Percentiles rank a stretch among this genome's conserved stretches.
These are phyloP conservation scores for Hyparrhenia diplandra DNA, from an alignment of 176 grass and related monocot species.

Conservation along the genomic window DNA sequence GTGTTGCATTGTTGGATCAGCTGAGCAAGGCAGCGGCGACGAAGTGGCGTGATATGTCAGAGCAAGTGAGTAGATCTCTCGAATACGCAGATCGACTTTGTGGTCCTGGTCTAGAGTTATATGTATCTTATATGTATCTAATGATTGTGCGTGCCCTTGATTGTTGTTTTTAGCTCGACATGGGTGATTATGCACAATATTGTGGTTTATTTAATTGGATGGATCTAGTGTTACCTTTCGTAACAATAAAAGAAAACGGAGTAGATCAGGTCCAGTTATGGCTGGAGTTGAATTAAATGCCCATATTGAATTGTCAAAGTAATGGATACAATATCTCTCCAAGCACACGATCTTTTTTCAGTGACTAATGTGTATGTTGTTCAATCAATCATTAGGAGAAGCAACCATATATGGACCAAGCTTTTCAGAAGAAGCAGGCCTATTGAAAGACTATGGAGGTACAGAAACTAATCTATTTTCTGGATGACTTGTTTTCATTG, in stretches of 20 bases:
- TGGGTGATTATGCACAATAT: not conserved
- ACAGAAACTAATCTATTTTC: not conserved
- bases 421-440: conserved; percentile 67
- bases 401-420: conserved; percentile 67
- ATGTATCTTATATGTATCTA: too few species aligned
- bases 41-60: conserved; percentile 67
- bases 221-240: not conserved
- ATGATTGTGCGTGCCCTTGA: not conserved
- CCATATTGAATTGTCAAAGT: not conserved
- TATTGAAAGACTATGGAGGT: conserved; percentile 77
- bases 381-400: conserved; percentile 54
- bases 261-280: not conserved
- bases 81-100: conserved; percentile 5
- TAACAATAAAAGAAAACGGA: not conserved
- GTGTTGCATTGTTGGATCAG: conserved; percentile 32
- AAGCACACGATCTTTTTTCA: not conserved
- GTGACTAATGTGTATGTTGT: not conserved
- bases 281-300: not conserved
- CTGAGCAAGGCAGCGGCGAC: conserved; percentile 80
- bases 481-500: not conserved
- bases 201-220: not conserved
- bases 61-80: conserved; percentile 49
- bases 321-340: not conserved
- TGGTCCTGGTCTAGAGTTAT: not conserved
- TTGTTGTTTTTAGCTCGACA: not conserved